These are phyloP conservation scores for Boechera retrofracta DNA, from an alignment of 345 rosid genomes.

Conservation along the genomic window DNA sequence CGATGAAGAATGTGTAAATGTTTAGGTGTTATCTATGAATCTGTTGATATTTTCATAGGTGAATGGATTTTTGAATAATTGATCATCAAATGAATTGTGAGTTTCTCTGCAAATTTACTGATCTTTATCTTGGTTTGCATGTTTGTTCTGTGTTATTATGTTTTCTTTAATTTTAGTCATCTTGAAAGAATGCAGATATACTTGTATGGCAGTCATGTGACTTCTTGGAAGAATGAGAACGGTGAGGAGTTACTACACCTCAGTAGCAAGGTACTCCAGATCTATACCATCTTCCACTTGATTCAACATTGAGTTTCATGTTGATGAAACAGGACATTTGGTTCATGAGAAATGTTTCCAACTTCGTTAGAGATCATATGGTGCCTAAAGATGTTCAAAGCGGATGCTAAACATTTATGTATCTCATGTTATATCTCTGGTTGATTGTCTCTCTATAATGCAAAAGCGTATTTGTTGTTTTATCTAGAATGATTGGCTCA, in stretches of 20 bases:
- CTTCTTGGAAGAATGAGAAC: constrained; percentile 93
- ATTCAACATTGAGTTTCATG: constrained; percentile 12
- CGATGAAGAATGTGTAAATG: constrained; percentile 11
- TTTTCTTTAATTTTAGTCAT: background rate
- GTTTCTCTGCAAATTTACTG: constrained; percentile 2
- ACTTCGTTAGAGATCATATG: background rate
- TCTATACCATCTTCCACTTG: background rate
- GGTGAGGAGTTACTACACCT: constrained; percentile 86
- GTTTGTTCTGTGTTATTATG: background rate
- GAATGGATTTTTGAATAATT: background rate
- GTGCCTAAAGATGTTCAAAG: background rate
- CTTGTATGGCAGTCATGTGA: constrained; percentile 86
- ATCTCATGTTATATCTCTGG: constrained; percentile 17
- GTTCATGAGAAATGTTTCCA: constrained; percentile 8
- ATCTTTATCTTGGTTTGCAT: constrained; percentile 7
- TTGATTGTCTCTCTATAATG: constrained; percentile 14
- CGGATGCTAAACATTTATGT: constrained; percentile 7
- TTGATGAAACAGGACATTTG: constrained; percentile 5
- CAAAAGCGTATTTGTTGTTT: background rate
- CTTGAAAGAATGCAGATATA: constrained; percentile 61
- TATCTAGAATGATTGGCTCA: constrained; percentile 13
- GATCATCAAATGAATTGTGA: constrained; percentile 13
- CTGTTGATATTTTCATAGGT: constrained; percentile 14
- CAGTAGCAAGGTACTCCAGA: constrained; percentile 66
- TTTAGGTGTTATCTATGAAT: constrained; percentile 9